A percentile compares a stretch with the other conserved stretches of the same genome.
These are phyloP conservation scores for Leccinum boreale DNA, from an alignment of 768 basidiomycete genomes.

Conservation along the genomic window DNA sequence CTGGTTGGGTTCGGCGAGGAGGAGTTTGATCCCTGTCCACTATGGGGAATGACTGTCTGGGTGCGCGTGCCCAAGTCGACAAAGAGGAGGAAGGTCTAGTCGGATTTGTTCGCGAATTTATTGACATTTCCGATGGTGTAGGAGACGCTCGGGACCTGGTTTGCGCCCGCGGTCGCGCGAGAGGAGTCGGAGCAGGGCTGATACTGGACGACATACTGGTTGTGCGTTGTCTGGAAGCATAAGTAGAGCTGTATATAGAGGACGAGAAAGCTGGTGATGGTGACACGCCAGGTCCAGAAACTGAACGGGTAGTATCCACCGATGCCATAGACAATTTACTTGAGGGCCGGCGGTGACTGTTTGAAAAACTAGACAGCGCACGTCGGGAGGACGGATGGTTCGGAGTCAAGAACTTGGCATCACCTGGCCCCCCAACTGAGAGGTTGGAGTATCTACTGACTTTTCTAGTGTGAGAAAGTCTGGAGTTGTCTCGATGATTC, in stretches of 20 bases:
- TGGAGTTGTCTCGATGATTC: conserved; percentile 12
- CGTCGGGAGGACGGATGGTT: conserved; percentile 46
- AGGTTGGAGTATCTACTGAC: conserved; percentile 28
- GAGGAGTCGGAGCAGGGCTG: conserved; percentile 30
- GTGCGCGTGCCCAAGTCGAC: conserved; percentile 68
- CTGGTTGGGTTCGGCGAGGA: conserved; percentile 35
- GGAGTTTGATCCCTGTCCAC: conserved; percentile 46
- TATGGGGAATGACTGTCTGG: conserved; percentile 55
- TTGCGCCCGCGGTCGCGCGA: conserved; percentile 40
- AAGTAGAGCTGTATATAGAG: conserved; percentile 59
- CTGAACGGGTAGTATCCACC: conserved; percentile 54
- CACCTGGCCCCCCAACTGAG: conserved; percentile 30
- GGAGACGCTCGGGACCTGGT: conserved; percentile 55
- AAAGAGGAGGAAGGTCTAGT: conserved; percentile 43
- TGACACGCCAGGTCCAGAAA: conserved; percentile 61
- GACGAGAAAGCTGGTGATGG: conserved; percentile 32
- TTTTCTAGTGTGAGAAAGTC: conserved; percentile 23
- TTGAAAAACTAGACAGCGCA: conserved; percentile 45
- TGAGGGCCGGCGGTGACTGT: conserved; percentile 45
- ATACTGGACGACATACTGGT: conserved; percentile 53
- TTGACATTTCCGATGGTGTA: conserved; percentile 57
- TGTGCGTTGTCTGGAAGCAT: conserved; percentile 82
- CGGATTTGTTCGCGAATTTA: conserved; percentile 45
- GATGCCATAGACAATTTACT: conserved; percentile 52
- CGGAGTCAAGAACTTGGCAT: conserved; percentile 45